Evolutionary conservation across 768 basidiomycete species (phyloP).

Genomic region (Lactarius quietus): DNA sequence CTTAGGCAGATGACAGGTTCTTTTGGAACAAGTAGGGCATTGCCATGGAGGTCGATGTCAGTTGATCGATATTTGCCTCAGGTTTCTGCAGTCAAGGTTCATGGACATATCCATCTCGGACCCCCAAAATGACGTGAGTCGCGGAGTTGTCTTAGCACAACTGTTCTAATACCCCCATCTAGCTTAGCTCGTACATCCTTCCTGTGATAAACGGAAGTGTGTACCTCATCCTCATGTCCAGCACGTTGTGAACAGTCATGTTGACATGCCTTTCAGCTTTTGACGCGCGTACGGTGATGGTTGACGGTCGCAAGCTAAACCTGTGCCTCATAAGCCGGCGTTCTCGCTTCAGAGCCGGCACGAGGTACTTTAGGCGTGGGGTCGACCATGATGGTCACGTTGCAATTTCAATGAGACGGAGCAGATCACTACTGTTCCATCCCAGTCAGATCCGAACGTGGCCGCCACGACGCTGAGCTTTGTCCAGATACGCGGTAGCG

Average conservation of each 20-base stretch:
- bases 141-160: neutral
- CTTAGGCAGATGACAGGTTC: conserved; percentile 89
- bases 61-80: conserved; percentile 26
- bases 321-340: conserved; percentile 90
- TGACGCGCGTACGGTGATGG: conserved; percentile 68
- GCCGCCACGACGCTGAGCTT: conserved; percentile 70
- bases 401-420: conserved; percentile 98
- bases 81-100: conserved; percentile 57
- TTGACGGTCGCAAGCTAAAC: conserved; percentile 77
- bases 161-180: conserved; percentile 23
- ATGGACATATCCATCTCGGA: conserved; percentile 51
- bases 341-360: conserved; percentile 91
- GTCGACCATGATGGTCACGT: conserved; percentile 86
- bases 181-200: conserved; percentile 88
- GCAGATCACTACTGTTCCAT: conserved; percentile 81
- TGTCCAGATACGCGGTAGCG: conserved; percentile 91
- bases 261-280: conserved; percentile 54
- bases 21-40: conserved; percentile 87
- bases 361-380: conserved; percentile 94
- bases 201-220: conserved; percentile 93
- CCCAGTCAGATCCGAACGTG: conserved; percentile 45
- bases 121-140: conserved; percentile 62
- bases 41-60: neutral
- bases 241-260: conserved; percentile 1
- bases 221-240: conserved; percentile 35